A percentile compares a stretch with the other conserved stretches of the same genome.
phyloP scores from a whole-genome alignment of 2,329 filamentous ascomycete species.

The Aaosphaeria pasadenensis region DNA sequence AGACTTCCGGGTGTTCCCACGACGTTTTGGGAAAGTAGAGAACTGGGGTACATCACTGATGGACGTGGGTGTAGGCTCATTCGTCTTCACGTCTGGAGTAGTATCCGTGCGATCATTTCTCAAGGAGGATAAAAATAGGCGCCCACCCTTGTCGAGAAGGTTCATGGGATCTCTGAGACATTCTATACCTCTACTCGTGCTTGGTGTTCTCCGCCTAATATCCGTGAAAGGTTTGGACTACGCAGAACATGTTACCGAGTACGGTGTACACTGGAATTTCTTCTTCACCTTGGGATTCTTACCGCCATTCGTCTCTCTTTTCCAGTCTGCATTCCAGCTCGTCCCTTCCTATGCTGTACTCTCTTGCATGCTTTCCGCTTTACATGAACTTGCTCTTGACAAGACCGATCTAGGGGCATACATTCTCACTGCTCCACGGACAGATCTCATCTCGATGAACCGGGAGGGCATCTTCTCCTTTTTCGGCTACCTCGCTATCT shows the following conservation, averaged over 20 bases:
- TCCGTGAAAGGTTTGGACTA: constrained; percentile 95
- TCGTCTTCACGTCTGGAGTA: constrained; percentile 90
- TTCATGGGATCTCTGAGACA: constrained; percentile 70
- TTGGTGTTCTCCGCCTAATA: constrained; percentile 78
- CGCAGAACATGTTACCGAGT: constrained; percentile 94
- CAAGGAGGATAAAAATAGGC: constrained; percentile 59
- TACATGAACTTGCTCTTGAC: constrained; percentile 75
- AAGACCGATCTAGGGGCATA: constrained; percentile 73
- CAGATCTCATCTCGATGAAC: constrained; percentile 80
- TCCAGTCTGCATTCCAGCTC: constrained; percentile 67
- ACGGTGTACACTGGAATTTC: constrained; percentile 99
- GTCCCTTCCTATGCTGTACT: constrained; percentile 76
- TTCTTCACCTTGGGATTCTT: constrained; percentile 93
- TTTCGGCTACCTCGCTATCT: constrained; percentile 89
- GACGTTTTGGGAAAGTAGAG: constrained; percentile 95
- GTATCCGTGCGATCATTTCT: constrained; percentile 83
- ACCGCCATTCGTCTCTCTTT: constrained; percentile 82
- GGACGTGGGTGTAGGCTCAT: constrained; percentile 96
- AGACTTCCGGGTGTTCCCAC: constrained; percentile 88
- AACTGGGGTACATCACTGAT: constrained; percentile 99
- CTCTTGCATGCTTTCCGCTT: constrained; percentile 63
- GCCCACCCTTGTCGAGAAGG: constrained; percentile 53
- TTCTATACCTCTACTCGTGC: constrained; percentile 74
- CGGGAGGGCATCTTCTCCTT: constrained; percentile 96
- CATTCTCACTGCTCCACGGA: constrained; percentile 77